Conservation (phyloP, 306 rosid genomes). For the Vigna unguiculata region DNA sequence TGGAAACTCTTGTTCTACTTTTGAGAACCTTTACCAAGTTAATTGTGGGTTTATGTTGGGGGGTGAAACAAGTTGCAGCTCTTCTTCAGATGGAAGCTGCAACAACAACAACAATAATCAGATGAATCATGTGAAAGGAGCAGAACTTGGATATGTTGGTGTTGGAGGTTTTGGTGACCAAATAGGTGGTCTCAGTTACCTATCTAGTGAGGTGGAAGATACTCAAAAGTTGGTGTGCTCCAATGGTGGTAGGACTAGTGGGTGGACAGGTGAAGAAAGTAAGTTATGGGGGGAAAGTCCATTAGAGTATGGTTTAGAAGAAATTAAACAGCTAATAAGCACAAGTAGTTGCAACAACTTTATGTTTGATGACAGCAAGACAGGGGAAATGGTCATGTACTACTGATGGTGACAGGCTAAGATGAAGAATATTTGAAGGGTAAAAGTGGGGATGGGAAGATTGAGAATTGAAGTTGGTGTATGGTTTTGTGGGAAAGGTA, state of each 20-base stretch:
- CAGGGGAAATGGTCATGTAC: slow-evolving; percentile 61
- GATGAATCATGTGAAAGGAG: slow-evolving; percentile 43
- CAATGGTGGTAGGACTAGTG: slow-evolving; percentile 33
- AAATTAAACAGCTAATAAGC: slow-evolving; percentile 72
- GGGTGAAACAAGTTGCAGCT: slow-evolving; percentile 70
- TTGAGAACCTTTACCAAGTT: slow-evolving; percentile 35
- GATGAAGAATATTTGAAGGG: slow-evolving; percentile 47
- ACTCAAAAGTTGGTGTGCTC: slow-evolving; percentile 46
- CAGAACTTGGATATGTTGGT: slow-evolving; percentile 17
- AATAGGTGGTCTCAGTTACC: slow-evolving; percentile 35
- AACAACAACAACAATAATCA: slow-evolving; percentile 46
- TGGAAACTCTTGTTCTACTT: slow-evolving; percentile 46
- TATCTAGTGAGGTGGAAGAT: slow-evolving; percentile 51
- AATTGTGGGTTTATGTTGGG: slow-evolving; percentile 54
- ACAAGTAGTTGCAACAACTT: slow-evolving; percentile 57
- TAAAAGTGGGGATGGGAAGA: background rate
- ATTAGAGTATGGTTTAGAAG: slow-evolving; percentile 70
- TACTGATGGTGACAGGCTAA: slow-evolving; percentile 60
- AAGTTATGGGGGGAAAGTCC: slow-evolving; percentile 59
- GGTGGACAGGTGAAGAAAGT: slow-evolving; percentile 43
- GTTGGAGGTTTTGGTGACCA: slow-evolving; percentile 35
- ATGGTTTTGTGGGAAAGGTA: slow-evolving; percentile 17
- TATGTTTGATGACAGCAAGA: slow-evolving; percentile 71
- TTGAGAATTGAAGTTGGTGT: slow-evolving; percentile 30
- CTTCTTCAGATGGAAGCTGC: slow-evolving; percentile 65